Evolutionary conservation across 176 grass and related monocot species (phyloP).

Genomic region (Leersia perrieri): DNA sequence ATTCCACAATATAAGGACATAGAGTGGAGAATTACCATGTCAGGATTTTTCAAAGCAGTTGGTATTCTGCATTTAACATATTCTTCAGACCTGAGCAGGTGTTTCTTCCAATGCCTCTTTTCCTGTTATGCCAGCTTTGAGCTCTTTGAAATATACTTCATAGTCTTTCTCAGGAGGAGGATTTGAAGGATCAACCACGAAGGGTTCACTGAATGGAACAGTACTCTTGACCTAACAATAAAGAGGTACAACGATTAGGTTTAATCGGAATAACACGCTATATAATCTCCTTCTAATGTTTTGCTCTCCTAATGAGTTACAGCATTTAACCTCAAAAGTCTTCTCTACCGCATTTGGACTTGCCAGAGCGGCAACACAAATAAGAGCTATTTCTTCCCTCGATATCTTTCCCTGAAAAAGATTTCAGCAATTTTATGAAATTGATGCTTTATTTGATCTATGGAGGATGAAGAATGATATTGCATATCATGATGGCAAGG

Average conservation of each 20-base stretch:
- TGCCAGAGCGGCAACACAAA: conserved; percentile 78
- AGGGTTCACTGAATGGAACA: conserved; percentile 90
- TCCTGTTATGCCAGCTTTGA: conserved; percentile 80
- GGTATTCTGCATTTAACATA: neutral
- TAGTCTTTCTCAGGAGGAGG: conserved; percentile 87
- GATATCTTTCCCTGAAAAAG: conserved; percentile 89
- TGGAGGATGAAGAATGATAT: neutral
- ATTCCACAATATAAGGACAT: neutral
- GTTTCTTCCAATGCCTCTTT: conserved; percentile 87
- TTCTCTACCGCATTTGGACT: conserved; percentile 79
- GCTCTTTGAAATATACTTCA: conserved; percentile 72
- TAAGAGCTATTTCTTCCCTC: conserved; percentile 79
- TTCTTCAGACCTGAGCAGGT: conserved; percentile 51
- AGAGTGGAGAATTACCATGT: conserved; percentile 8
- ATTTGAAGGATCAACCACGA: conserved; percentile 68
- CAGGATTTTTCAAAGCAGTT: neutral
- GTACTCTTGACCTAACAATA: conserved; percentile 84
- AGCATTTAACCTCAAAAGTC: conserved; percentile 77
- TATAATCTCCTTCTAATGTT: conserved; percentile 9
- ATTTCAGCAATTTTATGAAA: neutral
- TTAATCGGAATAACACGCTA: neutral
- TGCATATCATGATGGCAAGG: neutral
- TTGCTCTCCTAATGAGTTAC: neutral
- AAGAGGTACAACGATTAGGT: neutral
- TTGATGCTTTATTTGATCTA: neutral